Base-by-base conservation (phyloP, 2,329 filamentous ascomycete species). In the Aaosphaeria pasadenensis region DNA sequence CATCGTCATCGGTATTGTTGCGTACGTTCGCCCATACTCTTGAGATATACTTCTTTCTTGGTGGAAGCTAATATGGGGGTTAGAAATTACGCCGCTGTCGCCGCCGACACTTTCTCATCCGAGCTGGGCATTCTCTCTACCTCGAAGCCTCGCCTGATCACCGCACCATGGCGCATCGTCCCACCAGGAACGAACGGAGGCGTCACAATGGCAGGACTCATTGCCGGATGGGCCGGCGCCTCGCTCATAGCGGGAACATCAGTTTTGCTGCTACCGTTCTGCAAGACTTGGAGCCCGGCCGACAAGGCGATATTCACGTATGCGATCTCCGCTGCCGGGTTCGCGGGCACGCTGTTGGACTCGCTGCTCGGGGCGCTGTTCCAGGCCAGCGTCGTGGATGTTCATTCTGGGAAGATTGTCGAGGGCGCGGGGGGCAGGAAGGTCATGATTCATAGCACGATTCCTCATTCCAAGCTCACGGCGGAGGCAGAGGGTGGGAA, bases 161-260 rank as follows among this genome's bases (percentile, higher is more conserved):
- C 90, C 4, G 91, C 88, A 11, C 83, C 80, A 11, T 79, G 94
- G 62, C 85, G 88, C 50, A 80, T 83, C 54, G 94, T 97, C 0
- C 91, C 94, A 0, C 86, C 83, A 1, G 94, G 94, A 43, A 97
- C 94, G 39, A 99, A 99, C 65, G 94, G 94, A 31, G 94, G 92
- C 11, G 89, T 99, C 6, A 95, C 90, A 0, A 58, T 84, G 0
- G 75, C 82, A 41, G 94, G 94, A 0, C 74, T 96, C 0, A 72
- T 77, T 0, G 89, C 90, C 2, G 91, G 91, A 1, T 67, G 88
- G 17, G 66, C 88, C 1, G 91, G 91, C 3, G 86, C 89, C 7
- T 80, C 87, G 36, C 71, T 80, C 48, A 77, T 92, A 42, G 84
- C 91, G 5, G 76, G 87, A 28, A 83, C 84, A 0, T 81, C 89